Base-by-base conservation (phyloP, 2,329 filamentous ascomycete species). In the Penicillium frequentans region DNA sequence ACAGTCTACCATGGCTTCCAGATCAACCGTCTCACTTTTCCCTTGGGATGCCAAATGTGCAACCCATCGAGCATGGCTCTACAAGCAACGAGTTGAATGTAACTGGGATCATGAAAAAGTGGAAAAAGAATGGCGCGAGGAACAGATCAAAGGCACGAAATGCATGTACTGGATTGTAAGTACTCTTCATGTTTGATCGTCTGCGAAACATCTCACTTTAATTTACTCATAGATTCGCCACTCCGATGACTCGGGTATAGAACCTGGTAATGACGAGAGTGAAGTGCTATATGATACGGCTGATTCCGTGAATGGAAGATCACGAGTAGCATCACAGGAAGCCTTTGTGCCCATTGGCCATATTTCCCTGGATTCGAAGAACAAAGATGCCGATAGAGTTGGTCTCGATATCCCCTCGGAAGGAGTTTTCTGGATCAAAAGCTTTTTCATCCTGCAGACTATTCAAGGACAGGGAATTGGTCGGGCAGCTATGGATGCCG, bases 111-210 rank as follows among this genome's bases (percentile, higher is more conserved):
- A 57, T 13, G 64, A 62, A 3, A 57, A 62, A 19, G 63, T 66
- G 14, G 58, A 64, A 14, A 45, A n/a, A 2, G 42, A 52, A 31
- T 66, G 64, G 64, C 52, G 39, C 19, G 37, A 57, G 2, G 45
- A 57, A 21, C 64, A 66, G 42, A 49, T 49, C 1, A 52, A 51
- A 24, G 64, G 64, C n/a, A 45, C 54, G 7, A 66, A 66, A 19
- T 65, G 62, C 33, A 61, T 66, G 8, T 66, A 61, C 44, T 66
- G 64, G 64, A 64, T 66, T 58, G 64, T 66, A 29, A 63, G 58
- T 52, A 19, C 8, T 42, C 6, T 11, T 9, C 11, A 45, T 26
- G 5, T 31, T 8, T 11, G 19, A 4, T 13, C 23, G 3, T 1
- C 10, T 6, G 3, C n/a, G n/a, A 33, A 6, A 7, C 14, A 7